Conservation (phyloP, 345 rosid species). For the Citrus cavaleriei region DNA sequence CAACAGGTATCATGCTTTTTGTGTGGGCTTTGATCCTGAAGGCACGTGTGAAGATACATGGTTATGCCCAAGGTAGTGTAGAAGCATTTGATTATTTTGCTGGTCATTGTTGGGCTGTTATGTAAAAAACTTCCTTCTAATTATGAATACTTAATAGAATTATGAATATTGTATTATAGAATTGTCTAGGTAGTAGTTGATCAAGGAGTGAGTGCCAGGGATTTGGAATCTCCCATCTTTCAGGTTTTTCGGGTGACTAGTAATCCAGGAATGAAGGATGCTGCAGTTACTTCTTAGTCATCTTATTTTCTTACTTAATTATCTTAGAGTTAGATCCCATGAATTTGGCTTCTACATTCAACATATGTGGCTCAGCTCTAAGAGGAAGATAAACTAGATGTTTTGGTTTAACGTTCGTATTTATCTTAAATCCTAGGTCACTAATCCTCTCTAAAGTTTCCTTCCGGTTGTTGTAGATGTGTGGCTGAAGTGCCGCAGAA, state of each 20-base stretch:
- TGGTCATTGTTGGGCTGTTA: slow-evolving; percentile 19
- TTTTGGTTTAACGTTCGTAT: background rate
- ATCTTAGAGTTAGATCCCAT: background rate
- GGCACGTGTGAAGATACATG: slow-evolving; percentile 79
- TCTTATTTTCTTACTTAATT: background rate
- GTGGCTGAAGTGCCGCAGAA: slow-evolving; percentile 42
- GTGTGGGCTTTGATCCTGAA: slow-evolving; percentile 95
- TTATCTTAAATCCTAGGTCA: background rate
- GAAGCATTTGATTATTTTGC: slow-evolving; percentile 16
- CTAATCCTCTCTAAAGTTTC: slow-evolving; percentile 8
- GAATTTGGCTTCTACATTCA: background rate
- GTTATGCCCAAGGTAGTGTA: slow-evolving; percentile 89
- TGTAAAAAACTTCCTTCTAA: background rate
- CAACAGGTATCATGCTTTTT: slow-evolving; percentile 94
- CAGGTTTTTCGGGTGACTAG: background rate
- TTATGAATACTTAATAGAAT: slow-evolving; percentile 4
- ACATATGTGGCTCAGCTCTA: background rate
- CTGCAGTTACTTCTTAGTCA: slow-evolving; percentile 2
- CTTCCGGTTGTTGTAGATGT: slow-evolving; percentile 51
- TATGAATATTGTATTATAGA: background rate
- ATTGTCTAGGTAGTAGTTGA: background rate
- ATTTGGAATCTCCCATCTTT: background rate
- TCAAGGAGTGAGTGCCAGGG: background rate
- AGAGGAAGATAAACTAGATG: background rate
- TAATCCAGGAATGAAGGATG: background rate